Percentiles rank a stretch among this genome's conserved stretches.
Evolutionary conservation across 768 basidiomycete genomes (phyloP).

Genomic region (Hysterangium stoloniferum): DNA sequence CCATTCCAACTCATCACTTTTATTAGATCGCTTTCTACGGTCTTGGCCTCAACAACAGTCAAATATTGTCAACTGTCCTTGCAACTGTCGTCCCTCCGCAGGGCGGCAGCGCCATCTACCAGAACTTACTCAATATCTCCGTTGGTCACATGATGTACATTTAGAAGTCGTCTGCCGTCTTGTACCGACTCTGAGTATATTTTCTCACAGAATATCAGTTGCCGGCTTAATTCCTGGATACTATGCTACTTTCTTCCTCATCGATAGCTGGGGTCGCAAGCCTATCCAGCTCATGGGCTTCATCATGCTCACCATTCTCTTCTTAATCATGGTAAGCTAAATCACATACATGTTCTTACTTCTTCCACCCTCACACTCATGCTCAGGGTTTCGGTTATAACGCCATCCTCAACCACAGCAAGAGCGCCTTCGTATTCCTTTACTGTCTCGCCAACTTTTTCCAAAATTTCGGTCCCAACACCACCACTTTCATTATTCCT

Average conservation of each 20-base stretch:
- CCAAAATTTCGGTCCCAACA: slow-evolving; percentile 40
- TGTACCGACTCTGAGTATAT: not conserved
- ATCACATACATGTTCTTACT: not conserved
- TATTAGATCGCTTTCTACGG: slow-evolving; percentile 40
- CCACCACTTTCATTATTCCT: slow-evolving; percentile 37
- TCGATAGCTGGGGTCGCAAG: slow-evolving; percentile 33
- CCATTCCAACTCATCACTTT: not conserved
- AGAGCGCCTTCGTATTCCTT: slow-evolving; percentile 28
- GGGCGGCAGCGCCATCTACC: slow-evolving; percentile 15
- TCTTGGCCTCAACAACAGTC: slow-evolving; percentile 39
- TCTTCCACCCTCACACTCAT: slow-evolving; percentile 9
- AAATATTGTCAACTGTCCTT: slow-evolving; percentile 30
- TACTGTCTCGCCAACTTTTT: slow-evolving; percentile 36
- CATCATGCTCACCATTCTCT: slow-evolving; percentile 25
- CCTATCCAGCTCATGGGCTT: slow-evolving; percentile 35
- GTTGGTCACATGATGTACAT: slow-evolving; percentile 27
- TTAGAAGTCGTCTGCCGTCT: not conserved
- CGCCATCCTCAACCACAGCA: slow-evolving; percentile 19
- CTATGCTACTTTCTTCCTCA: slow-evolving; percentile 29
- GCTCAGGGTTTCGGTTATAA: slow-evolving; percentile 20
- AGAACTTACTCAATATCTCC: slow-evolving; percentile 23
- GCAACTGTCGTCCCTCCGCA: not conserved
- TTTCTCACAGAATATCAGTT: slow-evolving; percentile 19
- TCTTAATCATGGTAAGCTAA: slow-evolving; percentile 25
- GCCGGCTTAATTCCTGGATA: slow-evolving; percentile 35